Conservation (phyloP, 495 filamentous ascomycete genomes). For the Podospora pseudoanserina region DNA sequence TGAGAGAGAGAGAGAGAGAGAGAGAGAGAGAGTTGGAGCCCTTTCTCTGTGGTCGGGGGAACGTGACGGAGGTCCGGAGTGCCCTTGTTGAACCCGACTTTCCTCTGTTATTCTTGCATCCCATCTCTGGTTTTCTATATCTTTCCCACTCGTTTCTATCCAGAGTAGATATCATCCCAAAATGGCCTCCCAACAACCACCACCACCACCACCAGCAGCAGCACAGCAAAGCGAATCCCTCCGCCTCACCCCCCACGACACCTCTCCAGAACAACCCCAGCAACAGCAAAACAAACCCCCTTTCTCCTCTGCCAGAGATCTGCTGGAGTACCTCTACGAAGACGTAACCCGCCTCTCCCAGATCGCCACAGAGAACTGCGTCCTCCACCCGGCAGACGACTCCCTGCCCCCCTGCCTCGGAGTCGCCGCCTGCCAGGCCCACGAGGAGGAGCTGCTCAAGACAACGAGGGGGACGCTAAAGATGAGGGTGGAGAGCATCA, state of each 20-base stretch:
- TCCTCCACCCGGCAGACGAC: slow-evolving; percentile 28
- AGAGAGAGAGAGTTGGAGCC: too few relatives aligned
- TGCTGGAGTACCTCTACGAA: slow-evolving; percentile 23
- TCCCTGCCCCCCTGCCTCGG: slow-evolving; percentile 19
- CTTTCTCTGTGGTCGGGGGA: too few relatives aligned
- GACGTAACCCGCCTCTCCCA: slow-evolving; percentile 25
- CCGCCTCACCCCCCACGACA: neutral
- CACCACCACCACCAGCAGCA: neutral
- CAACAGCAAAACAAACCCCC: slow-evolving; percentile 1
- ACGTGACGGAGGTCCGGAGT: too few relatives aligned
- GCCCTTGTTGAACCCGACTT: too few relatives aligned
- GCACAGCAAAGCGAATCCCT: neutral
- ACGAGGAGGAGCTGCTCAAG: slow-evolving; percentile 25
- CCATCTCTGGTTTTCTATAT: too few relatives aligned
- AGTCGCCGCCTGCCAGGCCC: slow-evolving; percentile 22
- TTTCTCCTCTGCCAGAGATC: neutral
- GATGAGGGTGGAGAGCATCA: slow-evolving; percentile 28
- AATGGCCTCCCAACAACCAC: too few relatives aligned
- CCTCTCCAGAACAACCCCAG: neutral
- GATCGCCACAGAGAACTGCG: slow-evolving; percentile 16
- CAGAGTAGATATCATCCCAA: too few relatives aligned
- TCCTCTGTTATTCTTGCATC: too few relatives aligned
- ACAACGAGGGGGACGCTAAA: slow-evolving; percentile 21
- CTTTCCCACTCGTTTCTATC: too few relatives aligned
- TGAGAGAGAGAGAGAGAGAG: too few relatives aligned